These are phyloP conservation scores for Saussurea involucrata DNA, from an alignment of 129 eudicot species.

Conservation along the genomic window DNA sequence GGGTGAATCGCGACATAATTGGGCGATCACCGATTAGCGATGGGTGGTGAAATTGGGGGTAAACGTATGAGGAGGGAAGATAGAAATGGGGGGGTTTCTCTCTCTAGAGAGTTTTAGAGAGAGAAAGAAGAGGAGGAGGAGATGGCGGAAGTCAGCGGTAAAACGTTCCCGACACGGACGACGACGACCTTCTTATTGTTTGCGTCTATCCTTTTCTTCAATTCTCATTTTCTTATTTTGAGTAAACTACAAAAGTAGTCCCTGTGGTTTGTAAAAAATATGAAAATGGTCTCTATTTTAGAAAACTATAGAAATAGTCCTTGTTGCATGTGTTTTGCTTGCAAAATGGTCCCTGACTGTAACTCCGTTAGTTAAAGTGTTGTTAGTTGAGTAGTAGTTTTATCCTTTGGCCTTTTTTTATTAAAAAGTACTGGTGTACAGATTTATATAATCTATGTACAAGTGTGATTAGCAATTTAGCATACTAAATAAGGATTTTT, in stretches of 20 bases:
- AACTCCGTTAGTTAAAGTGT: not conserved
- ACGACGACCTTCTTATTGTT: conserved; percentile 14
- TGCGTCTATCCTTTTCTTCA: not conserved
- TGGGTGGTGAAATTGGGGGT: not conserved
- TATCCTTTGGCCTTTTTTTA: not conserved
- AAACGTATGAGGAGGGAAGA: not conserved
- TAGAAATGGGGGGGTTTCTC: conserved; percentile 13
- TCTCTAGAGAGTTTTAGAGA: conserved; percentile 30
- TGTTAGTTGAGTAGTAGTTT: not conserved
- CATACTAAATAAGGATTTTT: not conserved
- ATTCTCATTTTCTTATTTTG: not conserved
- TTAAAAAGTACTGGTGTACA: not conserved
- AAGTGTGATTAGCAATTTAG: not conserved
- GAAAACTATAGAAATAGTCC: too few species aligned
- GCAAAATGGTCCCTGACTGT: not conserved
- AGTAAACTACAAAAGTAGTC: not conserved
- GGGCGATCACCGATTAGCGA: conserved; percentile 20
- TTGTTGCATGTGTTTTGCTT: not conserved
- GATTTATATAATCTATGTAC: not conserved
- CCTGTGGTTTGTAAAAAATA: not conserved
- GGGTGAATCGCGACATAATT: conserved; percentile 14
- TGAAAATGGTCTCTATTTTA: not conserved
- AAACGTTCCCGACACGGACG: conserved; percentile 15
- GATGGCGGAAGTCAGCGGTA: conserved; percentile 17
- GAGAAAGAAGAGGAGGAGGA: conserved; percentile 15